Base-by-base conservation (phyloP, 1,284 basidiomycete species). In the Athelia psychrophila region DNA sequence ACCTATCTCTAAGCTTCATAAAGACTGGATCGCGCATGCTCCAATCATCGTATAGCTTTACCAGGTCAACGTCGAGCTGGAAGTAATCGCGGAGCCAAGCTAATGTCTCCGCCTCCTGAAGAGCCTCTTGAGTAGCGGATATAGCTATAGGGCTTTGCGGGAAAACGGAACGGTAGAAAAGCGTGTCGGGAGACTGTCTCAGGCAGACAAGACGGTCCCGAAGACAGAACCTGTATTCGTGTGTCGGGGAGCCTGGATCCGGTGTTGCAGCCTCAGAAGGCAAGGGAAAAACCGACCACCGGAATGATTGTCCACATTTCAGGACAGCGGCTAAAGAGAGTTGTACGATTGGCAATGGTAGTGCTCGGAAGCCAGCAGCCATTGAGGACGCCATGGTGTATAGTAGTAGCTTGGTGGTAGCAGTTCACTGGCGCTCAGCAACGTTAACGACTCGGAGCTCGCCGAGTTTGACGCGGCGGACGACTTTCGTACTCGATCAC, bases 11-110 rank as follows among this genome's bases (percentile, higher is more conserved):
- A 44, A 92, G 69, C 23, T 72, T 76, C 9, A 78, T 75, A 66
- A 99, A 98, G 46, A 90, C 82, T 10, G 81, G 73, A 64, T 99
- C 97, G 27, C 79, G 74, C 12, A 63, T 60, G 45, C 80, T 74
- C 96, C 97, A 99, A 54, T 88, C 75, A 2, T 75, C 70, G 64
- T 98, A 98, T 5, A 98, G 76, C 15, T 69, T 67, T n/a, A 76
- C 69, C 12, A 95, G 76, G 59, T 93, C 88, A 5, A 91, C 72
- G 45, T 89, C 78, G 2, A 99, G 79, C 60, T 95, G 92, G 64
- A 99, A 96, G 68, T 99, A 98, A 66, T 94, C 87, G 20, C 76
- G 76, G 16, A 99, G 69, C 88, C 93, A 96, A 1, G 66, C 59
- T 27, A 86, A 65, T 0, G 94, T 97, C 59, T 89, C 84, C 2